phyloP scores from a whole-genome alignment of 257 asterid genomes.

The Primulina eburnea region DNA sequence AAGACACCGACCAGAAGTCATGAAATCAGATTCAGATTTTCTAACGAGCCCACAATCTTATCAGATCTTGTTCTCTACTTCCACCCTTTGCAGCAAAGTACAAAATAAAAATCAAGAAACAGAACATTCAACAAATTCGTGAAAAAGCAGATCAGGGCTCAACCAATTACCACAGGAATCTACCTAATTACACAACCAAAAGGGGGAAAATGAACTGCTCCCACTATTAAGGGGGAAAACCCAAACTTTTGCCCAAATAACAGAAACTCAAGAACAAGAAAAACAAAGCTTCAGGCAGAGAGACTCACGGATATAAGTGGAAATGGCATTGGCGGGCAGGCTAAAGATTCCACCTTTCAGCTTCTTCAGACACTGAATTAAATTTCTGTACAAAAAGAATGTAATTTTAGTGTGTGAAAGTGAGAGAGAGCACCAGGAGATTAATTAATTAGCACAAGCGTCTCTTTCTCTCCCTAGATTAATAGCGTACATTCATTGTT shows the following conservation, averaged over 20 bases:
- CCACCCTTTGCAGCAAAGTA: conserved; percentile 16
- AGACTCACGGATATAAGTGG: conserved; percentile 36
- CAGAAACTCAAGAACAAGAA: conserved; percentile 25
- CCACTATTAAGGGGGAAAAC: not conserved
- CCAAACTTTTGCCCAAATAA: conserved; percentile 7
- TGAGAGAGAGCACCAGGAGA: conserved; percentile 15
- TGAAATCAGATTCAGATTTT: conserved; percentile 17
- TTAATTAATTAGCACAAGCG: conserved; percentile 23
- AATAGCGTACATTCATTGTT: conserved; percentile 25
- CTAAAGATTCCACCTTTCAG: conserved; percentile 29
- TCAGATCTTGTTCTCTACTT: conserved; percentile 35
- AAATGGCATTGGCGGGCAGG: conserved; percentile 27
- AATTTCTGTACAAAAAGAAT: conserved; percentile 17
- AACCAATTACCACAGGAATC: conserved; percentile 11
- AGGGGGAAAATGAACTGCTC: not conserved
- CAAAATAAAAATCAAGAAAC: conserved; percentile 6
- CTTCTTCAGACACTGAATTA: conserved; percentile 23
- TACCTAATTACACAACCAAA: conserved; percentile 8
- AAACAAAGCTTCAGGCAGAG: not conserved
- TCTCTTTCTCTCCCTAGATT: conserved; percentile 23
- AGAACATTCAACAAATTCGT: conserved; percentile 13
- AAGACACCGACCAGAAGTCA: conserved; percentile 3
- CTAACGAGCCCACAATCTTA: conserved; percentile 11
- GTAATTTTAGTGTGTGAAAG: conserved; percentile 1
- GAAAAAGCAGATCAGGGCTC: conserved; percentile 30